These are phyloP conservation scores for Umbilicaria muhlenbergii DNA, from an alignment of 495 filamentous ascomycete genomes.

Conservation along the genomic window DNA sequence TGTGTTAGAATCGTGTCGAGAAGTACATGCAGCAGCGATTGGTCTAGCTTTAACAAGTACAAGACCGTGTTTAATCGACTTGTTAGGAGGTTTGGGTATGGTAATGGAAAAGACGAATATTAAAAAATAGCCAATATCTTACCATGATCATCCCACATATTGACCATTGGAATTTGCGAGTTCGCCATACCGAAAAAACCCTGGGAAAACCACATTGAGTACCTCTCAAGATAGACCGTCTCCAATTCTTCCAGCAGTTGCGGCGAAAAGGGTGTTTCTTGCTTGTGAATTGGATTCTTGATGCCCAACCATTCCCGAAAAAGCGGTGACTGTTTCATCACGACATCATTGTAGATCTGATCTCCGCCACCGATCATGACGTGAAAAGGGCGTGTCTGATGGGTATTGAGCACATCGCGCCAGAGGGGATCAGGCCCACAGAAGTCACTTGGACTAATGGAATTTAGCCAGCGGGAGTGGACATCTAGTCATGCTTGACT, in stretches of 20 bases:
- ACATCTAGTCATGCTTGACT: neutral
- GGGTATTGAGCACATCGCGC: constrained; percentile 86
- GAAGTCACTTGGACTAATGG: constrained; percentile 40
- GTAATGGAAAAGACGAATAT: too few relatives aligned
- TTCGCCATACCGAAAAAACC: constrained; percentile 85
- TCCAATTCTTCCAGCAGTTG: constrained; percentile 80
- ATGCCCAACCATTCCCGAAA: constrained; percentile 76
- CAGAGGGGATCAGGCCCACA: constrained; percentile 91
- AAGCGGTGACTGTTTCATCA: constrained; percentile 51
- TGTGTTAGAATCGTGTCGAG: too few relatives aligned
- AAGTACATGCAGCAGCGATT: too few relatives aligned
- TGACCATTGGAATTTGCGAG: constrained; percentile 94
- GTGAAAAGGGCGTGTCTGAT: constrained; percentile 88
- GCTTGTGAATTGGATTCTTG: constrained; percentile 66
- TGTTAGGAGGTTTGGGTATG: too few relatives aligned
- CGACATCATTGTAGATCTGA: constrained; percentile 86
- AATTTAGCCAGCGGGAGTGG: neutral
- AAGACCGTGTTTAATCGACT: too few relatives aligned
- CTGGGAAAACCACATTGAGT: constrained; percentile 86
- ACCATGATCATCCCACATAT: constrained; percentile 91
- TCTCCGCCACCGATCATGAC: constrained; percentile 97
- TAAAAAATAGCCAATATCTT: neutral
- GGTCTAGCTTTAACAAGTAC: too few relatives aligned
- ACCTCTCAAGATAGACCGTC: constrained; percentile 69
- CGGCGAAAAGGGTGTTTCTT: constrained; percentile 49